phyloP scores from a whole-genome alignment of 352 stramenopile species.

The Pythium phragmitis region DNA sequence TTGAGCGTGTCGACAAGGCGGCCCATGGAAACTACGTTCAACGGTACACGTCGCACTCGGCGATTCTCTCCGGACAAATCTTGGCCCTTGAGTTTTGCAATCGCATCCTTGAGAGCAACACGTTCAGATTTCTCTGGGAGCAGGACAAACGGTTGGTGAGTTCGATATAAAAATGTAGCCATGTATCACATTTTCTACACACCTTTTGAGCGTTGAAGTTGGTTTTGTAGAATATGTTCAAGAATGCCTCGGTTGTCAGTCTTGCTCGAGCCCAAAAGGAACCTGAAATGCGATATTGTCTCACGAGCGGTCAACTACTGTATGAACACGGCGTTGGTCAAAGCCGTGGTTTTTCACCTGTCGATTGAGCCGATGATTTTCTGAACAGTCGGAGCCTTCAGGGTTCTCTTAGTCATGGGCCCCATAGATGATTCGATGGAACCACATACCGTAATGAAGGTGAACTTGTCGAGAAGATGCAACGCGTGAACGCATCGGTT shows the following conservation, averaged over 20 bases:
- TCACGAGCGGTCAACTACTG: not conserved
- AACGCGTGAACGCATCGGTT: slow-evolving; percentile 13
- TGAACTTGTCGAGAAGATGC: slow-evolving; percentile 18
- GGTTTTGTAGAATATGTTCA: slow-evolving; percentile 17
- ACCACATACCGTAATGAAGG: slow-evolving; percentile 4
- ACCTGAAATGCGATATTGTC: slow-evolving; percentile 9
- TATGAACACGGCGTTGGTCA: not conserved
- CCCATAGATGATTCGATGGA: not conserved
- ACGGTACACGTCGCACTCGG: not conserved
- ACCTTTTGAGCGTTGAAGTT: slow-evolving; percentile 30
- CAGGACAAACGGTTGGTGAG: not conserved
- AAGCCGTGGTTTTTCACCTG: slow-evolving; percentile 6
- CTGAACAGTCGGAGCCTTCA: slow-evolving; percentile 9
- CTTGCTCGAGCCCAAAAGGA: not conserved
- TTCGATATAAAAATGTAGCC: slow-evolving; percentile 17
- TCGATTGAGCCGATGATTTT: slow-evolving; percentile 16
- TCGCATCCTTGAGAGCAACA: slow-evolving; percentile 9
- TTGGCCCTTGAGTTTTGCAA: slow-evolving; percentile 7
- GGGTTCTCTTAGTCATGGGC: not conserved
- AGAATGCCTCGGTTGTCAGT: slow-evolving; percentile 2
- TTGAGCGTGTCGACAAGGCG: not conserved
- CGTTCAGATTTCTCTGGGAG: slow-evolving; percentile 17
- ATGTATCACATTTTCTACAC: slow-evolving; percentile 5
- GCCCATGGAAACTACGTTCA: slow-evolving; percentile 16
- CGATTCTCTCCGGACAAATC: not conserved